A percentile compares a stretch with the other conserved stretches of the same genome.
Evolutionary conservation across 805 yeast species (phyloP).

Genomic region (Hanseniaspora nectarophila): DNA sequence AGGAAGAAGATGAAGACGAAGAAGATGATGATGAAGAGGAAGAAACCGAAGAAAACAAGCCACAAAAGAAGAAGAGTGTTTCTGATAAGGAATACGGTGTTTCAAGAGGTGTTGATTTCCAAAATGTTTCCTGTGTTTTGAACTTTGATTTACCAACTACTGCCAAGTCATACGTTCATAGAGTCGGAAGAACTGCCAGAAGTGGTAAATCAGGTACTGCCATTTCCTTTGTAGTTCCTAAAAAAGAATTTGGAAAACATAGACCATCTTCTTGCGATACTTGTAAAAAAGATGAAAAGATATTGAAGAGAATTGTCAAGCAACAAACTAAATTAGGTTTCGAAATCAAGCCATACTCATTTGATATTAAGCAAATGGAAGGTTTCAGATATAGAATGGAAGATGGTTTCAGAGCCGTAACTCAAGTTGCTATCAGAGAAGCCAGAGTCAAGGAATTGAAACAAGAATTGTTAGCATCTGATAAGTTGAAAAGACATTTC

Average conservation of each 20-base stretch:
- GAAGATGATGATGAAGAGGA: constrained; percentile 16
- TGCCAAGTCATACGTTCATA: constrained; percentile 78
- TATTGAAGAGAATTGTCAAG: constrained; percentile 59
- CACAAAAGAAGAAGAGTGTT: constrained; percentile 25
- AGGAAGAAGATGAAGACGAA: constrained; percentile 33
- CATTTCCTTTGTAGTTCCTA: constrained; percentile 77
- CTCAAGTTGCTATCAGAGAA: constrained; percentile 78
- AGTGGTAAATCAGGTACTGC: constrained; percentile 95
- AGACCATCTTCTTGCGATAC: constrained; percentile 59
- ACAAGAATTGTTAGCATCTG: constrained; percentile 75
- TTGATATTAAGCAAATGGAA: constrained; percentile 84
- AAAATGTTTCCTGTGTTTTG: constrained; percentile 88
- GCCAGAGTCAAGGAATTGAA: constrained; percentile 84
- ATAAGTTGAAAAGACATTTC: constrained; percentile 82
- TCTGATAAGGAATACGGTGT: constrained; percentile 80
- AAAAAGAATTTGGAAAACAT: constrained; percentile 78
- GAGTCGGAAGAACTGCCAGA: constrained; percentile 95
- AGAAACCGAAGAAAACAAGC: constrained; percentile 18
- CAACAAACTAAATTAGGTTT: constrained; percentile 65
- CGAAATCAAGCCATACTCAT: constrained; percentile 74
- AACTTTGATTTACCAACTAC: constrained; percentile 90
- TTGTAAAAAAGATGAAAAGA: constrained; percentile 77
- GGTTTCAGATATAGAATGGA: constrained; percentile 94
- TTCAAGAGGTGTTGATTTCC: constrained; percentile 92
- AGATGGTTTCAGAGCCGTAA: constrained; percentile 92